Conservation (phyloP, 805 yeast species). For the Saccharomycopsis sp. region DNA sequence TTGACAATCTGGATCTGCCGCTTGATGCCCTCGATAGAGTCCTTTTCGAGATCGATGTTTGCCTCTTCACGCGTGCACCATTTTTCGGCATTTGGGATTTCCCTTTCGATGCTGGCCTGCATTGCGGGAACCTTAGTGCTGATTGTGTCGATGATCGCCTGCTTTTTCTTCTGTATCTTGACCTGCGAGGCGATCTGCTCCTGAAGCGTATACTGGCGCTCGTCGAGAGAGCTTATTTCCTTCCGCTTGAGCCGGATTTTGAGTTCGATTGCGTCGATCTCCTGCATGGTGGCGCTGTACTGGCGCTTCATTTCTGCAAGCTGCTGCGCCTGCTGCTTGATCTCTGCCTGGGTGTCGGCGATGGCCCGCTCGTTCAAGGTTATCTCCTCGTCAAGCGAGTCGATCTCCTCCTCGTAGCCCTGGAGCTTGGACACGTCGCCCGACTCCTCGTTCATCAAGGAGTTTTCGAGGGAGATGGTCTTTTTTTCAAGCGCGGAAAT, state of each 20-base stretch:
- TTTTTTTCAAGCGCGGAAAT: constrained; percentile 2
- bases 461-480: constrained; percentile 4
- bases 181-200: constrained; percentile 2
- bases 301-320: constrained; percentile 20
- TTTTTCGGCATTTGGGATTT: constrained; percentile 24
- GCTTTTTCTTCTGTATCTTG: constrained; percentile 6
- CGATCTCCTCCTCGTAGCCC: constrained; percentile 19
- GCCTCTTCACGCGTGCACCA: constrained; percentile 40
- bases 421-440: constrained; percentile 22
- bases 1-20: constrained; percentile 37
- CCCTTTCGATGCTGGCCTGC: constrained; percentile 4
- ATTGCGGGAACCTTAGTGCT: constrained; percentile 9
- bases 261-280: constrained; percentile 25
- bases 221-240: constrained; percentile 22
- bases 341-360: constrained; percentile 5
- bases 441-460: not conserved
- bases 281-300: constrained; percentile 27
- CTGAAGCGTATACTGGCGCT: constrained; percentile 22
- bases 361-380: constrained; percentile 15
- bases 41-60: constrained; percentile 29
- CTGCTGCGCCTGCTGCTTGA: constrained; percentile 5
- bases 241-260: constrained; percentile 16
- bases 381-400: constrained; percentile 19
- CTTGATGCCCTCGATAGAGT: constrained; percentile 36
- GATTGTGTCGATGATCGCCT: constrained; percentile 8